Conservation (phyloP, 371 early-diverging fungal species). For the Syncephalastrum contaminatum region DNA sequence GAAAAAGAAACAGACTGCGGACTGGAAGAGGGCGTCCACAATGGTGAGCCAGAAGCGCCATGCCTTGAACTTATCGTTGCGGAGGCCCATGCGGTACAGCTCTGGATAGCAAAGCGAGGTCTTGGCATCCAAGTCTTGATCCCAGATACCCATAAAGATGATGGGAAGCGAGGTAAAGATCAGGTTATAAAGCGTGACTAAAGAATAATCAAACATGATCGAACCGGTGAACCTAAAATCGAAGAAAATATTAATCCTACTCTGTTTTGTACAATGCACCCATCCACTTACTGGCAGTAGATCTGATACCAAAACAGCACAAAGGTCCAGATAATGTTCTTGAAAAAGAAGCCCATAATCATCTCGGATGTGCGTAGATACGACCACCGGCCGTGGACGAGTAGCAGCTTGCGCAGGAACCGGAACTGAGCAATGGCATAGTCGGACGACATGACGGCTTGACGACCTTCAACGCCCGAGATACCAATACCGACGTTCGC, state of each 20-base stretch:
- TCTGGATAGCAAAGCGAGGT: constrained; percentile 78
- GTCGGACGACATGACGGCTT: constrained; percentile 92
- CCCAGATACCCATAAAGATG: constrained; percentile 73
- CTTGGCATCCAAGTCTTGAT: constrained; percentile 83
- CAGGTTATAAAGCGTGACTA: constrained; percentile 75
- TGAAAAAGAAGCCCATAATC: constrained; percentile 81
- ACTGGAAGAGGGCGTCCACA: constrained; percentile 87
- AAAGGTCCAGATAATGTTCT: constrained; percentile 78
- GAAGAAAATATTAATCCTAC: constrained; percentile 25
- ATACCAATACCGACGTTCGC: constrained; percentile 93
- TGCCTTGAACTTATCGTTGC: constrained; percentile 79
- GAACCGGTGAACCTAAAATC: constrained; percentile 43
- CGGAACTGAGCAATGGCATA: constrained; percentile 89
- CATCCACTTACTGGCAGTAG: constrained; percentile 61
- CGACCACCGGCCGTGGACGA: constrained; percentile 88
- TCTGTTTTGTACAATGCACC: constrained; percentile 8
- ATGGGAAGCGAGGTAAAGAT: constrained; percentile 76
- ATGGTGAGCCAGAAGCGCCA: constrained; percentile 85
- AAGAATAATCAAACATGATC: constrained; percentile 80
- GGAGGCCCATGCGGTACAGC: constrained; percentile 85
- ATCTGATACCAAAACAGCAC: constrained; percentile 85
- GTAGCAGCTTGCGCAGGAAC: constrained; percentile 68
- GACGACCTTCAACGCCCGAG: constrained; percentile 90
- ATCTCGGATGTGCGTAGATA: constrained; percentile 76
- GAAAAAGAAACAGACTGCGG: constrained; percentile 80